Evolutionary conservation across 257 asterid species (phyloP).

Genomic region (Capsicum pubescens): DNA sequence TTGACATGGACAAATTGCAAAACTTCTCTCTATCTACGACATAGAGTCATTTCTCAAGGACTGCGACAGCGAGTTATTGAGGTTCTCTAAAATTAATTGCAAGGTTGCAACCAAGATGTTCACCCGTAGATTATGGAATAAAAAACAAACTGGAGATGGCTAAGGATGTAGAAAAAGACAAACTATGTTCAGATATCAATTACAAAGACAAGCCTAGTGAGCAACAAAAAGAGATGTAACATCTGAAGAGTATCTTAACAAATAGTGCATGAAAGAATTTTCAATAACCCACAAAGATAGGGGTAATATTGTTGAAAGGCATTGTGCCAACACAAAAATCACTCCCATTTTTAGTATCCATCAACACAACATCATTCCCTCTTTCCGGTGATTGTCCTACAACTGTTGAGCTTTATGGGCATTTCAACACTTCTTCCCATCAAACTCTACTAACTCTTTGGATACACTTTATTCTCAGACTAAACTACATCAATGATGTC

Average conservation of each 20-base stretch:
- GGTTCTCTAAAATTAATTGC: neutral
- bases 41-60: neutral
- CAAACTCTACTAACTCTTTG: neutral
- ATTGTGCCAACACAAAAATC: neutral
- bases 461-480: neutral
- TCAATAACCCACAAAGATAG: neutral
- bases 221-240: slow-evolving; percentile 14
- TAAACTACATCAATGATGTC: neutral
- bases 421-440: neutral
- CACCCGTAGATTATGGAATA: neutral
- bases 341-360: neutral
- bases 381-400: neutral
- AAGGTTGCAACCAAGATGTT: neutral
- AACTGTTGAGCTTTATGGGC: neutral
- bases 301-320: neutral
- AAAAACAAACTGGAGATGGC: neutral
- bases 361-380: neutral
- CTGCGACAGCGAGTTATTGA: neutral
- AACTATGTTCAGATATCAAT: neutral
- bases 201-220: neutral
- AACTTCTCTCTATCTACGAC: neutral
- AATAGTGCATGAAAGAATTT: neutral
- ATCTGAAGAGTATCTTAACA: neutral
- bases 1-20: neutral
- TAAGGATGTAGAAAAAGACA: neutral